Evolutionary conservation across 345 rosid species (phyloP).

Genomic region (Aegle marmelos): DNA sequence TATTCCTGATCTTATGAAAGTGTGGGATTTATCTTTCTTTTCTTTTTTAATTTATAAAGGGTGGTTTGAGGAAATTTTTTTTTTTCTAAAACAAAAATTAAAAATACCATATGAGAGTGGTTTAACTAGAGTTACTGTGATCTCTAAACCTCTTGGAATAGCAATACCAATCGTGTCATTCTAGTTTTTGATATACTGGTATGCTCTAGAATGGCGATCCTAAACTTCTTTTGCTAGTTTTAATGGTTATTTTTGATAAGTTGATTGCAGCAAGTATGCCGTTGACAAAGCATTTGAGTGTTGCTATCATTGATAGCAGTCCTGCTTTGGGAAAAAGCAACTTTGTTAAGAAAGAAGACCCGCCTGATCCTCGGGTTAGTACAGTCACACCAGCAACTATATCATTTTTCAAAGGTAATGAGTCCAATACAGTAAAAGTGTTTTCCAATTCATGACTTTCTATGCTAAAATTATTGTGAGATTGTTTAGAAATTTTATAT

Average conservation of each 20-base stretch:
- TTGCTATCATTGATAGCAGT: conserved; percentile 84
- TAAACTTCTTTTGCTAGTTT: neutral
- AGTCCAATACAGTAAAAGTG: neutral
- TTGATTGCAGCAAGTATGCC: conserved; percentile 68
- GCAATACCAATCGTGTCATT: neutral
- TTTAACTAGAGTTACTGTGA: neutral
- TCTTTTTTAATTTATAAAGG: neutral
- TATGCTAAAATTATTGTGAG: neutral
- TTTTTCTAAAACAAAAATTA: no score
- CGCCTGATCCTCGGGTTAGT: conserved; percentile 94
- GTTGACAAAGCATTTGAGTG: conserved; percentile 75
- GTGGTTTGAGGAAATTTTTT: neutral
- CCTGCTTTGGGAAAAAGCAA: conserved; percentile 56
- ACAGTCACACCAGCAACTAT: conserved; percentile 86
- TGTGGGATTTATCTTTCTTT: neutral
- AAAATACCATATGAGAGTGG: no score
- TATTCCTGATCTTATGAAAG: neutral
- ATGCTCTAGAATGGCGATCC: neutral
- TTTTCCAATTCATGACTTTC: neutral
- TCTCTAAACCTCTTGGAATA: neutral
- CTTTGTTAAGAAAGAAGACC: conserved; percentile 53
- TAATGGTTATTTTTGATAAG: neutral
- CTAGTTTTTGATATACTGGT: neutral
- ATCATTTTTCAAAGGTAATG: conserved; percentile 77
- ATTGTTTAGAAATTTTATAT: neutral